phyloP scores from a whole-genome alignment of 2,329 filamentous ascomycete species.

The Nectriaceae sp. region DNA sequence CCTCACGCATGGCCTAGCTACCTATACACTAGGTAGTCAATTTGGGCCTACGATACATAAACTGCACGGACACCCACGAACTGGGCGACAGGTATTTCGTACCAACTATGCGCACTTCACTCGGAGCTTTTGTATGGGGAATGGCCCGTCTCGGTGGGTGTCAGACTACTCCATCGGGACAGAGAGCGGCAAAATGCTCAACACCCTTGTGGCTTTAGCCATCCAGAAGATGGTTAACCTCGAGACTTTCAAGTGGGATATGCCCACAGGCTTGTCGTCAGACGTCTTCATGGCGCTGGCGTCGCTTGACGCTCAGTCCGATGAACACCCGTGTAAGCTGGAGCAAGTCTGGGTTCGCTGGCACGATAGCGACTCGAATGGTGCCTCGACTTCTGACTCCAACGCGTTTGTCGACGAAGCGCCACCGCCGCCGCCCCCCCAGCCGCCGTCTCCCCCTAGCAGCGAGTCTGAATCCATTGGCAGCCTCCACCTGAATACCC shows the following conservation, averaged over 20 bases:
- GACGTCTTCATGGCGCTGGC: conserved; percentile 17
- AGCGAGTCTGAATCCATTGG: conserved; percentile 11
- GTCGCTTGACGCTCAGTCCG: conserved; percentile 6
- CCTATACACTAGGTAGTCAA: conserved; percentile 10
- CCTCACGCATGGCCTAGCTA: conserved; percentile 14
- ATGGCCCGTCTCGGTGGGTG: conserved; percentile 12
- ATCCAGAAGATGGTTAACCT: conserved; percentile 17
- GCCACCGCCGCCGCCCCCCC: conserved; percentile 5
- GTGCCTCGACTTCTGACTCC: background rate
- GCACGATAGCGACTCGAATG: conserved; percentile 3
- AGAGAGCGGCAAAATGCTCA: conserved; percentile 17
- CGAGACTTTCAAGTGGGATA: conserved; percentile 17
- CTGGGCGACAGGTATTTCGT: background rate
- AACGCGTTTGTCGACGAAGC: conserved; percentile 1
- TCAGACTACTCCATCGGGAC: conserved; percentile 8
- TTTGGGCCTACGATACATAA: conserved; percentile 12
- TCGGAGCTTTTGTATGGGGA: conserved; percentile 13
- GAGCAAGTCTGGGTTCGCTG: conserved; percentile 16
- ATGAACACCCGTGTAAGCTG: conserved; percentile 4
- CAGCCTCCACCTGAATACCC: conserved; percentile 1
- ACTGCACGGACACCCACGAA: conserved; percentile 9
- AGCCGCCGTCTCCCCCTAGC: conserved; percentile 12
- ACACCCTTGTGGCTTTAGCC: conserved; percentile 15
- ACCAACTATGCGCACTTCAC: conserved; percentile 11
- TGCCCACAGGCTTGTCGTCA: conserved; percentile 15